Base-by-base conservation (phyloP, 306 rosid species). In the Begonia masoniana region DNA sequence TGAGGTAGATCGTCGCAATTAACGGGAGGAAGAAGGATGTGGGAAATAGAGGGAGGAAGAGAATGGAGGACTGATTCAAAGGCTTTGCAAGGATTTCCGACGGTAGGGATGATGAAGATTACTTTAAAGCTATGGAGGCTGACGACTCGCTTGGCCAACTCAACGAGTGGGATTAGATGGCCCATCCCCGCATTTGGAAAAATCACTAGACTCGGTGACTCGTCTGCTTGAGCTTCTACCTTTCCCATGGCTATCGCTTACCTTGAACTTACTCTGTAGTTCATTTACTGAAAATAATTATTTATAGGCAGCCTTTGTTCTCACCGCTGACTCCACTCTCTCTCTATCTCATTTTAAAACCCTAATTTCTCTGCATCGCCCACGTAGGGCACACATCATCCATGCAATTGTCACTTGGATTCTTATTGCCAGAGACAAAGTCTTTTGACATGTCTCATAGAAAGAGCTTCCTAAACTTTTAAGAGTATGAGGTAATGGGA, bases 101-200 rank as follows among this genome's bases (percentile, higher is more conserved):
- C 10, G 15, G 36, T 41, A 10, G 68, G 67, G 23, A 65, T 56
- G 43, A 66, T 36, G 68, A 50, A 51, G 2, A 70, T 71, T 5
- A 31, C 8, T 31, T 7, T 31, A 7, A 26, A 26, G 35, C 35
- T 6, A 26, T 31, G 8, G 39, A 31, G 39, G 39, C 9, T 6
- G 39, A 45, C 50, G 0, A 80, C 57, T 41, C 65, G 69, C 3
- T 70, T 67, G 0, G 60, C 80, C 0, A 80, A 74, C 48, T 80
- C 82, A 19, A 80, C 52, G 6, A 19, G 15, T 0, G 82, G 80
- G 53, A 76, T 70, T 12, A 76, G 59, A 47, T 80, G 86, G 4
- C 86, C 86, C 9, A 73, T 54, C 9, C 86, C 82, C 0, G 78
- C 79, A 65, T 79, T 76, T 0, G 77, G 59, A 10, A 80, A 60